Evolutionary conservation across 805 yeast species (phyloP).

Genomic region (Wickerhamiella slavikovae): DNA sequence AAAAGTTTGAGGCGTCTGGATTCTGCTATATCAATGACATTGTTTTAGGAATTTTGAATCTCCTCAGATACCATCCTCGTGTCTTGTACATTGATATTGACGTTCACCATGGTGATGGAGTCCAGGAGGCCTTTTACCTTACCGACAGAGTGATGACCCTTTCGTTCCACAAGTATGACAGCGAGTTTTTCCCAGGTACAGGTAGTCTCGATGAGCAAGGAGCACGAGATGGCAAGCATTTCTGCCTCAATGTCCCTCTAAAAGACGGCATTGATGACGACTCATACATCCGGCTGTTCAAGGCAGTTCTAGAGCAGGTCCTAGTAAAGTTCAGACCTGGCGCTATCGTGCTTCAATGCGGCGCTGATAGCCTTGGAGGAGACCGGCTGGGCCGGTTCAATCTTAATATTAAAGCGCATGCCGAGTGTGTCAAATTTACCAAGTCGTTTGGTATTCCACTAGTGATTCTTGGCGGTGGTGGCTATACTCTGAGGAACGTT

Average conservation of each 20-base stretch:
- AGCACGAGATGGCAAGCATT: slow-evolving; percentile 65
- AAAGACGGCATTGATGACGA: slow-evolving; percentile 90
- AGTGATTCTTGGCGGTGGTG: slow-evolving; percentile 96
- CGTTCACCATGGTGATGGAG: slow-evolving; percentile 90
- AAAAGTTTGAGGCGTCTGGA: slow-evolving; percentile 75
- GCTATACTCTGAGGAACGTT: slow-evolving; percentile 93
- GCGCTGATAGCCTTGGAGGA: slow-evolving; percentile 92
- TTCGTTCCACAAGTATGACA: slow-evolving; percentile 74
- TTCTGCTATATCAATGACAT: slow-evolving; percentile 84
- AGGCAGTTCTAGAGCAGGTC: slow-evolving; percentile 75
- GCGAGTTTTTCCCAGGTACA: slow-evolving; percentile 86
- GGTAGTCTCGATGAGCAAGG: slow-evolving; percentile 76
- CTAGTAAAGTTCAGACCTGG: slow-evolving; percentile 79
- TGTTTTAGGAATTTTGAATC: slow-evolving; percentile 61
- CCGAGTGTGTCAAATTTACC: slow-evolving; percentile 81
- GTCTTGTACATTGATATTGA: slow-evolving; percentile 79
- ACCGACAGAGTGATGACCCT: slow-evolving; percentile 83
- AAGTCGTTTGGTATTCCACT: slow-evolving; percentile 72
- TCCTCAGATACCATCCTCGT: slow-evolving; percentile 65
- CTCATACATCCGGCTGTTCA: slow-evolving; percentile 35
- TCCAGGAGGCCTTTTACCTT: slow-evolving; percentile 81
- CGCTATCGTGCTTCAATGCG: slow-evolving; percentile 93
- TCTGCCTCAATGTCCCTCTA: slow-evolving; percentile 68
- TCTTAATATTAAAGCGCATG: slow-evolving; percentile 83
- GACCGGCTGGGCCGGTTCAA: slow-evolving; percentile 94